A percentile compares a stretch with the other conserved stretches of the same genome.
These are phyloP conservation scores for Collybia nuda DNA, from an alignment of 768 basidiomycete genomes.

Conservation along the genomic window DNA sequence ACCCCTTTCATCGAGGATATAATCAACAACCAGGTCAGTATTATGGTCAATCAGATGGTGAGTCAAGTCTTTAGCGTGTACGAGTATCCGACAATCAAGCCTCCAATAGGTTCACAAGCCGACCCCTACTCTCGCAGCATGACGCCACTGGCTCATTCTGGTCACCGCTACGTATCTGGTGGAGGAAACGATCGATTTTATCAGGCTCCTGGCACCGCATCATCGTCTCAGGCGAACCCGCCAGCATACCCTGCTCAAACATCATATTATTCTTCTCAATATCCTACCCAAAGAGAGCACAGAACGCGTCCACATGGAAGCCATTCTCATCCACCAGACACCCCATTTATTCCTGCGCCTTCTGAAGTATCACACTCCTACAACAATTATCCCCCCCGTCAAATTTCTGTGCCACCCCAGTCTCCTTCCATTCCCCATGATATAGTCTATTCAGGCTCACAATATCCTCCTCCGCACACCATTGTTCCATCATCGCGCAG, in stretches of 20 bases:
- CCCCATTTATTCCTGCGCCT: constrained; percentile 49
- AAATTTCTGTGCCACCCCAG: constrained; percentile 18
- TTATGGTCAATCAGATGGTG: constrained; percentile 27
- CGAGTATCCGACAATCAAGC: neutral
- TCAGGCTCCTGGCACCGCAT: constrained; percentile 15
- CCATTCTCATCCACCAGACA: constrained; percentile 16
- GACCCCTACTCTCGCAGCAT: constrained; percentile 36
- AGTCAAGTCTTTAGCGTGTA: neutral
- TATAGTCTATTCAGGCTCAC: constrained; percentile 10
- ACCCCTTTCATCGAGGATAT: constrained; percentile 22
- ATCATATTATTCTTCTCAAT: constrained; percentile 19
- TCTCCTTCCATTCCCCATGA: constrained; percentile 21
- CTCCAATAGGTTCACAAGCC: constrained; percentile 6
- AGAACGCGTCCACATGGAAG: constrained; percentile 15
- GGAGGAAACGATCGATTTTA: constrained; percentile 20
- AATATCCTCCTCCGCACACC: constrained; percentile 23
- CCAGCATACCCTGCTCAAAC: constrained; percentile 17
- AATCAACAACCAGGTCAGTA: constrained; percentile 33
- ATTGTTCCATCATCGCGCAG: constrained; percentile 28
- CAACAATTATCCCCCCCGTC: constrained; percentile 24
- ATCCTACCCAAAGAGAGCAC: constrained; percentile 9
- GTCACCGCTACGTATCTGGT: constrained; percentile 27
- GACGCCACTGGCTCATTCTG: constrained; percentile 29
- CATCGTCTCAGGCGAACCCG: constrained; percentile 18
- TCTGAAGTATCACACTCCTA: constrained; percentile 38